A percentile compares a stretch with the other conserved stretches of the same genome.
These are phyloP conservation scores for Erodium texanum DNA, from an alignment of 441 rosid genomes.

Conservation along the genomic window DNA sequence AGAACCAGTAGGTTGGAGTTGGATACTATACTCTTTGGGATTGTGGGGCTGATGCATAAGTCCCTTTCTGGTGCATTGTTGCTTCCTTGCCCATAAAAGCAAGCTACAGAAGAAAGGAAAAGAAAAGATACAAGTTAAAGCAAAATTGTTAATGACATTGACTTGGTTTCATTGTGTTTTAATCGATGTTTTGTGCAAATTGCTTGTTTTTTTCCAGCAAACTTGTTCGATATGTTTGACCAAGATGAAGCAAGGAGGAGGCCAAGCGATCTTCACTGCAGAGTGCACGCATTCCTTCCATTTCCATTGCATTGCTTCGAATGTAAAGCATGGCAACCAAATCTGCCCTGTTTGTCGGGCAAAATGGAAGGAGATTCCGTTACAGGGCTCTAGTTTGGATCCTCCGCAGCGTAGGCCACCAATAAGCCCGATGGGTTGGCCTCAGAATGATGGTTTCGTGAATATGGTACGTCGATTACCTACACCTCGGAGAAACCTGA, in stretches of 20 bases:
- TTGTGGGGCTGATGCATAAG: constrained; percentile 28
- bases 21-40: too few species aligned
- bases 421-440: constrained; percentile 34
- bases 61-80: constrained; percentile 31
- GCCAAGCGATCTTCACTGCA: too few species aligned
- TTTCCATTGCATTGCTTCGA: too few species aligned
- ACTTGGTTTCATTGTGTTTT: neutral
- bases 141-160: too few species aligned
- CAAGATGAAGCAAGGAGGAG: too few species aligned
- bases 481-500: constrained; percentile 44
- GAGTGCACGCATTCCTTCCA: too few species aligned
- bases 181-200: neutral
- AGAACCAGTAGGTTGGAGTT: constrained; percentile 23
- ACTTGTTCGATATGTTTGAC: too few species aligned
- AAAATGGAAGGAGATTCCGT: too few species aligned
- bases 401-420: constrained; percentile 21
- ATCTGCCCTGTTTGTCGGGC: too few species aligned
- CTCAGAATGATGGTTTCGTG: constrained; percentile 50
- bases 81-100: constrained; percentile 22
- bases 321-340: too few species aligned
- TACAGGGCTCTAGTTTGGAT: too few species aligned
- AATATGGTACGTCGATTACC: constrained; percentile 47
- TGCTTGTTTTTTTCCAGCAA: neutral
- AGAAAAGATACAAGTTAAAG: too few species aligned
- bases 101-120: constrained; percentile 1